Base-by-base conservation (phyloP, 2,329 filamentous ascomycete species). In the Venturia pyrina region DNA sequence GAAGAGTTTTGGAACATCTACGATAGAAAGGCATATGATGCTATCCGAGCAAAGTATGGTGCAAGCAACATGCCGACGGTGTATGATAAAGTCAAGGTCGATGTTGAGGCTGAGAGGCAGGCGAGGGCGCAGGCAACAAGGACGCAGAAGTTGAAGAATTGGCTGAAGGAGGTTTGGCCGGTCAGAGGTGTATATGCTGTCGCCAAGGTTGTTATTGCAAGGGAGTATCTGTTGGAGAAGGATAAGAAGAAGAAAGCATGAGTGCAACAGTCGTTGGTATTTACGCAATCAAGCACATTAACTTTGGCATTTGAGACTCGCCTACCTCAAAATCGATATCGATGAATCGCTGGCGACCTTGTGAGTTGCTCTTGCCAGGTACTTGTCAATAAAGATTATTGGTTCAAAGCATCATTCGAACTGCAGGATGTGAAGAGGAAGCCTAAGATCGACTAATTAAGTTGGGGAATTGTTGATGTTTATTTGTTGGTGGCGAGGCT, bases 1-100 rank as follows among this genome's bases (percentile, higher is more conserved):
- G 80, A 83, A 0, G 87, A 90, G 69, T 90, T 90, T 72, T 89
- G 87, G 87, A 73, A 77, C 11, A 79, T 84, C 64, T 90, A 89
- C 68, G 83, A 88, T 71, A 78, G 80, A 46, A 70, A 76, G 8
- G 83, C 83, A 71, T 89, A 90, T 68, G 83, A 88, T 57, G 73
- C 71, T 2, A 74, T 89, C 64, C 76, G 87, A 21, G 73, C 74
- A 32, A 85, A 82, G 71, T 90, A 89, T 70, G 75, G 78, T 5
- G 87, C 88, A 0, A 76, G 76, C 0, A 81, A 83, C 61, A 71
- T 90, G 68, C 87, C 86, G 0, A 86, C 78, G 40, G 86, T 89
- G 1, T 89, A 86, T 68, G 86, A 90, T 69, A 90, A 90, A 75
- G 85, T 89, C 32, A 83, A 81, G 70, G 82, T 83, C 7, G 69